Base-by-base conservation (phyloP, 306 rosid genomes). In the Astragalus glycyphyllos region DNA sequence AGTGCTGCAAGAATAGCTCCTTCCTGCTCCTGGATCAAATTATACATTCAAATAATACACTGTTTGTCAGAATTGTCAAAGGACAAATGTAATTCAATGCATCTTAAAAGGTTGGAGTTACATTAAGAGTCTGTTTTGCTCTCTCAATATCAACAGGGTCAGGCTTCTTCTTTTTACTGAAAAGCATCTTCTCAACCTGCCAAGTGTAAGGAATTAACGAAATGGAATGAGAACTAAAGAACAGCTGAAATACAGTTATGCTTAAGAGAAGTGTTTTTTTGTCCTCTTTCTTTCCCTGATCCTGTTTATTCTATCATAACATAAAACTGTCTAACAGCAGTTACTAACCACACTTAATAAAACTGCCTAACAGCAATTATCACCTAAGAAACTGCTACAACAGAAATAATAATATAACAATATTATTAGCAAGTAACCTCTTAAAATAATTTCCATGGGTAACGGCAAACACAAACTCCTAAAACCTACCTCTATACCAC, bases 11-110 rank as follows among this genome's bases (percentile, higher is more conserved):
- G 42, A 51, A 82, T 2, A 37, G 78, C 78, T 49, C 44, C 71
- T 75, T 78, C 86, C 70, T 82, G 83, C 50, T 82, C 81, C 83
- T 82, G 48, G 16, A 58, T 35, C 66, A 74, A 64, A 78, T 57
- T 57, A 70, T 51, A 51, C 38, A 58, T 67, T 26, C 47, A 46
- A 54, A 65, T 65, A 40, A 70, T 53, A 82, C 35, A 47, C 31
- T 26, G 15, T 31, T 63, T 12, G 44, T 69, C 6, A 65, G 68
- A 65, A 65, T 58, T 69, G 41, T 47, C 6, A 20, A 20, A 20
- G 53, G 71, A 62, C 38, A 63, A 6, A 61, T 8, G 20, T 50
- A 23, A 69, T 51, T 56, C 5, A 49, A 32, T 49, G 38, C 70
- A 69, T 74, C 66, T 69, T 73, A 58, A 64, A 48, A 45, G 74